These are phyloP conservation scores for Phytophthora chlamydospora DNA, from an alignment of 352 stramenopile species.

Conservation along the genomic window DNA sequence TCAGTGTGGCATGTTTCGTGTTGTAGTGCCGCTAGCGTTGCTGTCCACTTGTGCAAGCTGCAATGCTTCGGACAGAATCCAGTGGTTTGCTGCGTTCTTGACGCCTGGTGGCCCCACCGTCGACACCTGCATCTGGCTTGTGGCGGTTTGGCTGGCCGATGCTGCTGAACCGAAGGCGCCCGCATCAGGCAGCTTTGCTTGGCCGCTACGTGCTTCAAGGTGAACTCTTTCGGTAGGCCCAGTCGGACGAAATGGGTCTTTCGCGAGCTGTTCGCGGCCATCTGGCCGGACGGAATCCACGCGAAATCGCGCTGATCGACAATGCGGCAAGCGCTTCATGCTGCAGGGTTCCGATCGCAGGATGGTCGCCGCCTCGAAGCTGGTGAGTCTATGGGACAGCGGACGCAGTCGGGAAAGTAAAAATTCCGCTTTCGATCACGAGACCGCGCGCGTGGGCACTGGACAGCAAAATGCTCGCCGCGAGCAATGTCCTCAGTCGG, in stretches of 20 bases:
- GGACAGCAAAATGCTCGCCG: conserved; percentile 1
- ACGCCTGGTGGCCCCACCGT: background rate
- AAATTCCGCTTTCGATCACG: conserved; percentile 7
- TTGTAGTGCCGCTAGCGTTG: no score
- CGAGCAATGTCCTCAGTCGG: background rate
- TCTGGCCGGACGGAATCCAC: conserved; percentile 16
- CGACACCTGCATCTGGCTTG: conserved; percentile 3
- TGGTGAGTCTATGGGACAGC: conserved; percentile 16
- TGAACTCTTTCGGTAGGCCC: conserved; percentile 18
- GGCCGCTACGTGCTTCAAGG: no score
- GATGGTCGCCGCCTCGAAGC: conserved; percentile 14
- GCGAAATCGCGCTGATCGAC: conserved; percentile 10
- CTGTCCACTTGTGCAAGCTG: no score
- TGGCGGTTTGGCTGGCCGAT: conserved; percentile 1
- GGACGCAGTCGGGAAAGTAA: conserved; percentile 16
- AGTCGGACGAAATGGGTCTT: conserved; percentile 2
- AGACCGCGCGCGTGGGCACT: conserved; percentile 4
- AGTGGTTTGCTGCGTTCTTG: background rate
- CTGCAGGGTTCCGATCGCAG: conserved; percentile 13
- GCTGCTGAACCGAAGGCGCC: conserved; percentile 5
- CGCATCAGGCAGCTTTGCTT: background rate
- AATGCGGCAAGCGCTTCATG: conserved; percentile 12
- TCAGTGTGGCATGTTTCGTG: no score
- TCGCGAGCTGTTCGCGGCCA: conserved; percentile 3
- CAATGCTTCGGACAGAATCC: background rate